phyloP scores from a whole-genome alignment of 176 grass and related monocot genomes.

The Areca catechu region DNA sequence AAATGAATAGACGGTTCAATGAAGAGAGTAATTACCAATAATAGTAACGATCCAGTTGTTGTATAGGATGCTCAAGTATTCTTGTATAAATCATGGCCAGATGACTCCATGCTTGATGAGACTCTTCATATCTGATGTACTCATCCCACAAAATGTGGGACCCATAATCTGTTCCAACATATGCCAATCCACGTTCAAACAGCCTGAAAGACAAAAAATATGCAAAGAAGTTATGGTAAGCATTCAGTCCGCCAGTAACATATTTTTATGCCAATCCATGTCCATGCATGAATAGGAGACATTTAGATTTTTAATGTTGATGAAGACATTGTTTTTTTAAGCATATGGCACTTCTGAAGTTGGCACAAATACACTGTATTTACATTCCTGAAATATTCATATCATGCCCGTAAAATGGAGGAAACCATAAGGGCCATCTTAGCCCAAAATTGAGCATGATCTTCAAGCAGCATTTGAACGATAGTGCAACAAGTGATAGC shows the following conservation, averaged over 20 bases:
- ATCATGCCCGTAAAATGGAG: neutral
- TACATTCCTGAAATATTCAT: slow-evolving; percentile 23
- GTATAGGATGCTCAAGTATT: slow-evolving; percentile 83
- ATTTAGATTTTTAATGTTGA: too few relatives aligned
- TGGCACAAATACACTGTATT: slow-evolving; percentile 20
- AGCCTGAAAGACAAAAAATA: slow-evolving; percentile 41
- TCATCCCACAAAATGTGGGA: slow-evolving; percentile 93
- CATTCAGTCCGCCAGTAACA: too few relatives aligned
- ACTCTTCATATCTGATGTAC: slow-evolving; percentile 99
- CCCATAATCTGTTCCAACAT: slow-evolving; percentile 92
- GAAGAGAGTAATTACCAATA: slow-evolving; percentile 51
- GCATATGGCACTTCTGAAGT: slow-evolving; percentile 1
- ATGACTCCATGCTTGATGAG: slow-evolving; percentile 91
- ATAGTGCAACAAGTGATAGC: slow-evolving; percentile 17
- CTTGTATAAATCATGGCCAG: slow-evolving; percentile 86
- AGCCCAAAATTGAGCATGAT: slow-evolving; percentile 11
- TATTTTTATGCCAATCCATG: too few relatives aligned
- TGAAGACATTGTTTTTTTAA: too few relatives aligned
- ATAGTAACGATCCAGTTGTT: slow-evolving; percentile 95
- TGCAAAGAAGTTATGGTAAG: slow-evolving; percentile 7
- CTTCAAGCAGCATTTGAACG: slow-evolving; percentile 24
- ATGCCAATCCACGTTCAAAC: slow-evolving; percentile 90
- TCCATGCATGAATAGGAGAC: too few relatives aligned
- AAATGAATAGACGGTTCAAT: too few relatives aligned
- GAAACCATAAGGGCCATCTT: slow-evolving; percentile 8